These are phyloP conservation scores for Kwoniella sp. DNA, from an alignment of 768 basidiomycete species.

Conservation along the genomic window DNA sequence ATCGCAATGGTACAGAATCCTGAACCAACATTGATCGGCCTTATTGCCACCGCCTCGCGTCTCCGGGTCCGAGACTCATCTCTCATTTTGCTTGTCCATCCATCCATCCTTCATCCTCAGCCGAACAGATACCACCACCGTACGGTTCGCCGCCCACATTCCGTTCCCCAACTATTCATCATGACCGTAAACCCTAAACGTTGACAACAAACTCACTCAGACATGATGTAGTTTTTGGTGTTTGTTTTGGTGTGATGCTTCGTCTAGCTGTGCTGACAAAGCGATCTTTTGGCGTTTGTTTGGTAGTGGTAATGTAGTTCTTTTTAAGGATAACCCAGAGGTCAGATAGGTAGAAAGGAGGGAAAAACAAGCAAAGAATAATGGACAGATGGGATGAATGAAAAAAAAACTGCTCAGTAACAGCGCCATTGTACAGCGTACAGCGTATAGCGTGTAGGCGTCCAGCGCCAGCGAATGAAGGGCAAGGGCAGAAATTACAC, in stretches of 20 bases:
- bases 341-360: constrained; percentile 17
- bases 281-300: constrained; percentile 34
- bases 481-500: background rate
- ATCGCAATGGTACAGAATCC: too few relatives aligned
- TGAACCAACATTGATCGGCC: too few relatives aligned
- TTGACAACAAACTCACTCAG: constrained; percentile 48
- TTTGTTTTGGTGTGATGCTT: constrained; percentile 35
- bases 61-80: too few relatives aligned
- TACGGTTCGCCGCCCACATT: too few relatives aligned
- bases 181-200: background rate
- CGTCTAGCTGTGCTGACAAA: constrained; percentile 41
- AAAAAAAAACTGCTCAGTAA: background rate
- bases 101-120: too few relatives aligned
- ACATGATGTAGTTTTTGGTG: constrained; percentile 43
- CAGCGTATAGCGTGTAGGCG: background rate
- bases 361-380: constrained; percentile 24
- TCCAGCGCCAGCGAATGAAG: too few relatives aligned
- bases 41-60: too few relatives aligned
- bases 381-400: constrained; percentile 1
- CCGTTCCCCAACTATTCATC: too few relatives aligned
- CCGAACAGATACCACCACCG: background rate
- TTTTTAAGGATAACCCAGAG: constrained; percentile 30
- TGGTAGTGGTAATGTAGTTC: constrained; percentile 15
- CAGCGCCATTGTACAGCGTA: background rate
- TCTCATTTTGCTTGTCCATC: too few relatives aligned